These are phyloP conservation scores for Nakazawaea ishiwadae DNA, from an alignment of 805 yeast species.

Conservation along the genomic window DNA sequence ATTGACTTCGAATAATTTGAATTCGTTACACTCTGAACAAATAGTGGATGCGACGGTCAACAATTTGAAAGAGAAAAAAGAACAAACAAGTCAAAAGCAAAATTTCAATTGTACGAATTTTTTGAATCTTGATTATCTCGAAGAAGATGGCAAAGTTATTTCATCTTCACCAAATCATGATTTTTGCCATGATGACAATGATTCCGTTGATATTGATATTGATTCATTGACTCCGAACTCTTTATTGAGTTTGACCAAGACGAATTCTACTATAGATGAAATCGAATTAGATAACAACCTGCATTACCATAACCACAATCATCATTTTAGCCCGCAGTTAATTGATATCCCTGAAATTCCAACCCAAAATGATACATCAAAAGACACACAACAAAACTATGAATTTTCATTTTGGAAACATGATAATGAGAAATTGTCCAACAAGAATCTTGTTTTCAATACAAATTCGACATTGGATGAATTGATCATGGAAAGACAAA, in stretches of 20 bases:
- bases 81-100: background rate
- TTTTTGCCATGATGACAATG: slow-evolving; percentile 11
- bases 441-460: slow-evolving; percentile 9
- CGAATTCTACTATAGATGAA: slow-evolving; percentile 18
- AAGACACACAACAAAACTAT: background rate
- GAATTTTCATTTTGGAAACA: slow-evolving; percentile 12
- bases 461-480: slow-evolving; percentile 12
- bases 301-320: too few species aligned
- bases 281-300: slow-evolving; percentile 2
- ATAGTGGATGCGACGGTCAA: slow-evolving; percentile 4
- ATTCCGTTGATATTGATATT: slow-evolving; percentile 13
- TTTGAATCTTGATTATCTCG: slow-evolving; percentile 6
- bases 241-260: slow-evolving; percentile 15
- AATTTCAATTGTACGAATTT: slow-evolving; percentile 3
- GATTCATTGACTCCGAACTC: slow-evolving; percentile 16
- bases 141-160: slow-evolving; percentile 2
- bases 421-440: background rate
- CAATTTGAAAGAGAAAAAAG: slow-evolving; percentile 6
- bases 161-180: slow-evolving; percentile 7
- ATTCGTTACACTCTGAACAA: slow-evolving; percentile 6
- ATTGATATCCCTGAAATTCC: slow-evolving; percentile 12
- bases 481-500: slow-evolving; percentile 12
- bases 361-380: background rate
- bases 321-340: slow-evolving; percentile 10
- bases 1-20: slow-evolving; percentile 10